phyloP scores from a whole-genome alignment of 202 grass and related monocot genomes.

The Panicum hallii region DNA sequence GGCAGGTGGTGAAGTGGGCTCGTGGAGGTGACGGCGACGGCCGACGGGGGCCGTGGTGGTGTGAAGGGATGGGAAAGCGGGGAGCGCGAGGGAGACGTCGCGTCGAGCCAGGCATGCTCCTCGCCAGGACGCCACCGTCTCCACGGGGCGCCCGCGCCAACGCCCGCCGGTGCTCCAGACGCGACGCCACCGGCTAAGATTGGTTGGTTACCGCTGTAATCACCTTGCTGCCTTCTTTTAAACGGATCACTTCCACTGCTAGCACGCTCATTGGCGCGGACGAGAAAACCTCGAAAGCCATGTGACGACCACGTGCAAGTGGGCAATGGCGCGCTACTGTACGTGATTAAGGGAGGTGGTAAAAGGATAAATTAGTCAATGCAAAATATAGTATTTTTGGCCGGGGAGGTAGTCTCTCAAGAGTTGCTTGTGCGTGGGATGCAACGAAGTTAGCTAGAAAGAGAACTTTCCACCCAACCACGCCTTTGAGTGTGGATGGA shows the following conservation, averaged over 20 bases:
- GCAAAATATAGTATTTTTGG: neutral
- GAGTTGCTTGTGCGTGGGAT: slow-evolving; percentile 23
- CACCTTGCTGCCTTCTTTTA: neutral
- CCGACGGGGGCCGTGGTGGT: neutral
- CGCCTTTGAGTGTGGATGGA: neutral
- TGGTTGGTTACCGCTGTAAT: too few species aligned
- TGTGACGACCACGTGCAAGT: neutral
- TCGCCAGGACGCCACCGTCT: neutral
- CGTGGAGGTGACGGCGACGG: neutral
- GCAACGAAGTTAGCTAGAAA: slow-evolving; percentile 43
- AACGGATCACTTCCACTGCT: neutral
- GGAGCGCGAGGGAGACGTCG: neutral
- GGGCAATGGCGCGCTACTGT: neutral
- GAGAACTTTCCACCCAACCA: neutral
- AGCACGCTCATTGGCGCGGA: neutral
- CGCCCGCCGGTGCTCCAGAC: slow-evolving; percentile 19
- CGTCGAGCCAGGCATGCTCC: neutral
- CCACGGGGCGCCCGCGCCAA: neutral
- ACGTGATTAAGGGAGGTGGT: neutral
- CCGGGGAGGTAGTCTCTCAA: neutral
- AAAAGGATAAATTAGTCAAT: slow-evolving; percentile 6
- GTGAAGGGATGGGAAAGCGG: slow-evolving; percentile 34
- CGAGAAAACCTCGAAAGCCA: neutral
- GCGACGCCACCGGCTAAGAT: neutral
- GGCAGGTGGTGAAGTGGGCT: slow-evolving; percentile 9